phyloP scores from a whole-genome alignment of 306 rosid species.

The Pyrus pyrifolia region DNA sequence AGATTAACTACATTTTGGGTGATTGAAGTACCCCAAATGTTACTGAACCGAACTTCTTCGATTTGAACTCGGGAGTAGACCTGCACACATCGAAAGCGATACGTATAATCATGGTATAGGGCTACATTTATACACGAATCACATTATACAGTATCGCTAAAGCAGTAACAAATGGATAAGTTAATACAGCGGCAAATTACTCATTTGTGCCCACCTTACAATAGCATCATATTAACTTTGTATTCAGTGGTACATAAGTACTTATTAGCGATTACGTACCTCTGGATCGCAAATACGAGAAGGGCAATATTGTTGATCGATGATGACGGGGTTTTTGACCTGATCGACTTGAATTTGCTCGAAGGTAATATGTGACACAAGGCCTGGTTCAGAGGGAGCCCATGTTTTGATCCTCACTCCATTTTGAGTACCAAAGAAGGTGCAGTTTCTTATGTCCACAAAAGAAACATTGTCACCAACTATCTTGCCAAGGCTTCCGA shows the following conservation, averaged over 20 bases:
- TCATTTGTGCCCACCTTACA: too few species aligned
- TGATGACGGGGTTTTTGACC: constrained; percentile 24
- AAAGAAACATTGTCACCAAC: background rate
- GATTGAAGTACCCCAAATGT: constrained; percentile 15
- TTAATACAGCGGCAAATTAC: background rate
- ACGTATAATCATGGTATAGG: too few species aligned
- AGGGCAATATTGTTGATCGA: constrained; percentile 38
- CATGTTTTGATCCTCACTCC: constrained; percentile 25
- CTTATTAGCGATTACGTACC: background rate
- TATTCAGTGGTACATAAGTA: too few species aligned
- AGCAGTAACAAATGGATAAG: background rate
- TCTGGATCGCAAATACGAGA: background rate
- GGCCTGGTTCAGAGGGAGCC: constrained; percentile 5
- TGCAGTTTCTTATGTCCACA: constrained; percentile 1
- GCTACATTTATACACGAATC: background rate
- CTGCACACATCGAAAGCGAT: background rate
- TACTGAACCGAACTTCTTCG: background rate
- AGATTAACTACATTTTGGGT: constrained; percentile 7
- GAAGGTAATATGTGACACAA: constrained; percentile 2
- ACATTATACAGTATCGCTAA: background rate
- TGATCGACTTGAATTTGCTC: constrained; percentile 3
- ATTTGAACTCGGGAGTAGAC: constrained; percentile 7
- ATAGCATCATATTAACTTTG: too few species aligned
- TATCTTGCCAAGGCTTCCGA: constrained; percentile 26
- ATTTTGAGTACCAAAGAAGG: constrained; percentile 21